Evolutionary conservation across 768 basidiomycete genomes (phyloP), one percentile per base, ranked within the genome.

Genomic region (Tulasnella sp.): DNA sequence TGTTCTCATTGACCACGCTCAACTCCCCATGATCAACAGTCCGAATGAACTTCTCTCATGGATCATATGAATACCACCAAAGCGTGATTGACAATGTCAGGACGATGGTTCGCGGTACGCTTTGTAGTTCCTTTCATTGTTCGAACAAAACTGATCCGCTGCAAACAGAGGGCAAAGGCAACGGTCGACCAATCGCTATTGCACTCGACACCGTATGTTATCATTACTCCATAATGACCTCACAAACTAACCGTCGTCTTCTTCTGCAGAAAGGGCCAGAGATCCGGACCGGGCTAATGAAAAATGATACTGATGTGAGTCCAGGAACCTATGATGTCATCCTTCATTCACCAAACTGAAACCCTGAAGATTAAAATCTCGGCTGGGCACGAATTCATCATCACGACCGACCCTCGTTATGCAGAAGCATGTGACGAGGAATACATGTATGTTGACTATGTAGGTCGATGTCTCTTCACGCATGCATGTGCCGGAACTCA

Each of bases 11-110:
- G 13, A 12, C 40, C 12, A 19, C 12, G 32, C 24, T 7, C 20
- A 4, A 44, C 55, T 22, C 44, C 40, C 45, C 12, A 37, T 41
- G 15, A 51, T 35, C 48, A 37, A 27, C 59, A 96, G 95, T 99
- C 57, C 92, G 95, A 69, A 98, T 99, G 95, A 99, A 99, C 76
- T 99, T 98, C 67, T 98, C 93, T 48, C 95, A 99, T 78, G 95
- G 95, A 41, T 83, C 83, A 51, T 92, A 99, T 68, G 90, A 91
- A 61, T 98, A 93, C 66, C 95, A 98, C 70, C 91, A 99, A 71
- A 91, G 87, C 58, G 95, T 98, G 59, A 90, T 99, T 64, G 92
- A 98, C 72, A 98, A 98, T 73, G 84, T 90, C 45, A 76, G 92
- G 61, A 81, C 80, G 64, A 81, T 84, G 72, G 75, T 88, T 48